A percentile compares a stretch with the other conserved stretches of the same genome.
phyloP scores from a whole-genome alignment of 2,329 filamentous ascomycete species.

The Aureobasidium uvarum region DNA sequence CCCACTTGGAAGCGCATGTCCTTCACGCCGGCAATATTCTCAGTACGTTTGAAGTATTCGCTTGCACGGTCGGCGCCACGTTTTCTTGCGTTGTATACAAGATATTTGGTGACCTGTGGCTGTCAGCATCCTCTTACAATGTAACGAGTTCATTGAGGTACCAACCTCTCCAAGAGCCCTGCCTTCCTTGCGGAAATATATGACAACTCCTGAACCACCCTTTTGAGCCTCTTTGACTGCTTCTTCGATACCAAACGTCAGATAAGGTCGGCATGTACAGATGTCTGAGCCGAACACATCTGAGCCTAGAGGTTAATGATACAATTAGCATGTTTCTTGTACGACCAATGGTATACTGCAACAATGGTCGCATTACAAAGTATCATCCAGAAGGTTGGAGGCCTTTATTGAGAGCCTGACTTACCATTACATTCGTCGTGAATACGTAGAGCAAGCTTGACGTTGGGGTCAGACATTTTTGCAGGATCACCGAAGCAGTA shows the following conservation, averaged over 20 bases:
- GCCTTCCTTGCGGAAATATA: conserved; percentile 98
- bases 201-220: conserved; percentile 89
- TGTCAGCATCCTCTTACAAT: background rate
- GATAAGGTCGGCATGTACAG: conserved; percentile 91
- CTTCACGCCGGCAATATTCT: conserved; percentile 96
- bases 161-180: conserved; percentile 84
- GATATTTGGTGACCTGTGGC: conserved; percentile 72
- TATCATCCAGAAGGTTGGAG: no score
- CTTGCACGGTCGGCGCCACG: conserved; percentile 74
- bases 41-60: conserved; percentile 96
- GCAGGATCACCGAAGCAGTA: conserved; percentile 96
- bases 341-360: no score
- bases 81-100: conserved; percentile 81
- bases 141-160: no score
- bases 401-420: background rate
- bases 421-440: conserved; percentile 53
- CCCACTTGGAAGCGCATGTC: conserved; percentile 82
- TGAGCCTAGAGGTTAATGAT: conserved; percentile 79
- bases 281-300: conserved; percentile 98
- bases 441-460: conserved; percentile 76
- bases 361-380: background rate
- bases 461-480: conserved; percentile 85
- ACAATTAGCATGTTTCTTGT: background rate
- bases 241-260: conserved; percentile 96
- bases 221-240: conserved; percentile 96